A percentile compares a stretch with the other conserved stretches of the same genome.
phyloP scores from a whole-genome alignment of 2,329 filamentous ascomycete species.

The Coniochaeta pulveracea region DNA sequence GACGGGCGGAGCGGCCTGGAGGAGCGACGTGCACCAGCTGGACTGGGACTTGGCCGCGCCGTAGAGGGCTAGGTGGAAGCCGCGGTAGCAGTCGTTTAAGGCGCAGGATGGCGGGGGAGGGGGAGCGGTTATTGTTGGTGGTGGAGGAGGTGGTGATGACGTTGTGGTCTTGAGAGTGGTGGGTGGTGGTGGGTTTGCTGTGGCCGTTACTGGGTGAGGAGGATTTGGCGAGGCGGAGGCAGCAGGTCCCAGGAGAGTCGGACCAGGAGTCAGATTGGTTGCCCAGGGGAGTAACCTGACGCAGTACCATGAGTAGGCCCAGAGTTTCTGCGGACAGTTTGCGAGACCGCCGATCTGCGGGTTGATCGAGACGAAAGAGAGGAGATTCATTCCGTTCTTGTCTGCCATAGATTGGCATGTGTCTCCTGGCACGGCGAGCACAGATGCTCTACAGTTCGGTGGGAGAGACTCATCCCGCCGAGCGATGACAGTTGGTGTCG shows the following conservation, averaged over 20 bases:
- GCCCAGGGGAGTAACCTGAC: too few species aligned
- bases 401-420: constrained; percentile 4
- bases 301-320: constrained; percentile 6
- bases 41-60: neutral
- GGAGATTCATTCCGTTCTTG: constrained; percentile 1
- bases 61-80: neutral
- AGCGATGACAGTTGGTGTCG: neutral
- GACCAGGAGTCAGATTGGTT: neutral
- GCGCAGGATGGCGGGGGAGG: neutral
- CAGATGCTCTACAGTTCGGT: constrained; percentile 5
- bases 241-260: neutral
- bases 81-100: constrained; percentile 5
- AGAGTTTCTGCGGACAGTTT: constrained; percentile 4
- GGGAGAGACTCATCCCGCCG: too few species aligned
- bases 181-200: neutral
- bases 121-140: neutral
- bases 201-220: neutral
- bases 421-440: constrained; percentile 3
- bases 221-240: neutral
- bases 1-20: neutral
- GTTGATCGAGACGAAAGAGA: constrained; percentile 6
- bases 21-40: constrained; percentile 4
- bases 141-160: neutral
- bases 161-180: neutral
- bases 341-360: constrained; percentile 3